Base-by-base conservation (phyloP, 1,139 yeast species). In the Diutina neorugosa region DNA sequence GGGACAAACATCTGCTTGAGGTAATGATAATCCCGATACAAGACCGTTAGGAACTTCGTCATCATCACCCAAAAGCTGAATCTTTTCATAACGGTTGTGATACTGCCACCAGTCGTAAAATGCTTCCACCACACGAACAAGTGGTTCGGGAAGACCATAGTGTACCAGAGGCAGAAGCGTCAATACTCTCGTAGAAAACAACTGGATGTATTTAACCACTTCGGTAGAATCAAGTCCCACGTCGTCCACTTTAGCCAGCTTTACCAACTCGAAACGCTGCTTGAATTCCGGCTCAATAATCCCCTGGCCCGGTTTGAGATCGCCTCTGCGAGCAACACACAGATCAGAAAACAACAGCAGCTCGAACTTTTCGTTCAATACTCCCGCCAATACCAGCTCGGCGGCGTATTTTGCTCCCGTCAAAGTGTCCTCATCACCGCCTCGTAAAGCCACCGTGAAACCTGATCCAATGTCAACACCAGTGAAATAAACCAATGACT, bases 381-480 rank as follows among this genome's bases (percentile, higher is more conserved):
- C 80, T 1, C 86, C 86, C 52, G 86, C 85, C 4, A 87, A 78
- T 79, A 91, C 76, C 52, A 93, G 84, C 59, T 88, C 96, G 1
- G 87, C 76, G 1, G 91, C 85, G 54, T 84, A 82, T 63, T 94
- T 94, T 23, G 91, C 76, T 54, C 81, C 80, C 53, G 81, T 76
- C 57, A 91, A 67, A 1, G 74, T 63, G 2, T 80, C 83, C 50
- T 74, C 79, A 58, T 78, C 77, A 0, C 82, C 84, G 2, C 98
- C 98, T 55, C 98, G 73, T 25, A 94, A 69, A 8, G 87, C 73
- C 19, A 93, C 77, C 0, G 98, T 90, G 51, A 93, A 85, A 0
- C 98, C 98, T 0, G 84, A 69, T 47, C 80, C 80, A 21, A 78
- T 73, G 51, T 86, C 83, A 59, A 90, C 84, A 0, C 97, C 98